Base-by-base conservation (phyloP, 1,139 yeast genomes). In the Magnusiomyces suaveolens region DNA sequence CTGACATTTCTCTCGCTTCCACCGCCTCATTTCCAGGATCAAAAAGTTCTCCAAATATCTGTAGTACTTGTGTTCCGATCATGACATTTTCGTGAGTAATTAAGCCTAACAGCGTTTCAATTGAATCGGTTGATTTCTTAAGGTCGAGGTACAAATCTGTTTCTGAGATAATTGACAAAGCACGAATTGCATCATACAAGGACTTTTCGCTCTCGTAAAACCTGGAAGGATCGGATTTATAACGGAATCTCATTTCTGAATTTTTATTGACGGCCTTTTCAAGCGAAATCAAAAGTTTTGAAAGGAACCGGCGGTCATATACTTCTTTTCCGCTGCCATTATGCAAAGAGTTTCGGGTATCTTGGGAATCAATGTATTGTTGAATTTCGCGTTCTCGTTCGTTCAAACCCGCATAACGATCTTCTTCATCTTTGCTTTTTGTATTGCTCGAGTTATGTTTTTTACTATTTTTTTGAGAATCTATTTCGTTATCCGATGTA, bases 11-110 rank as follows among this genome's bases (percentile, higher is more conserved):
- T 2, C 53, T 56, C 20, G 54, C 57, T 4, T 52, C 46, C 36
- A 43, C 43, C 46, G 46, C 41, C 48, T 57, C 43, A 46, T 54
- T 60, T 48, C 61, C 66, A 14, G 56, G 57, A n/a, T 64, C 66
- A 6, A 65, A 48, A 33, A 69, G 51, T 41, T 69, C 72, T 4
- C 54, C 56, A 16, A 68, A 51, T 18, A 67, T 57, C 38, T 61
- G 59, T 20, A 66, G 49, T 1, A 60, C 63, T 16, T 63, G 65
- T 25, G 62, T 60, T 3, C 65, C 66, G 41, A 72, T 67, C 43
- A 69, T 72, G 14, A 62, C 57, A 52, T 72, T 72, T 16, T 68
- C 71, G 51, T 72, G 75, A 10, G 57, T 57, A 25, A 71, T 49
- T 20, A 70, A 54, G 2, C 61, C 56, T 16, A 63, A 51, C 23